Percentiles rank a stretch among this genome's conserved stretches.
Evolutionary conservation across 1,284 basidiomycete species (phyloP).

Genomic region (Cryptococcus sp.): DNA sequence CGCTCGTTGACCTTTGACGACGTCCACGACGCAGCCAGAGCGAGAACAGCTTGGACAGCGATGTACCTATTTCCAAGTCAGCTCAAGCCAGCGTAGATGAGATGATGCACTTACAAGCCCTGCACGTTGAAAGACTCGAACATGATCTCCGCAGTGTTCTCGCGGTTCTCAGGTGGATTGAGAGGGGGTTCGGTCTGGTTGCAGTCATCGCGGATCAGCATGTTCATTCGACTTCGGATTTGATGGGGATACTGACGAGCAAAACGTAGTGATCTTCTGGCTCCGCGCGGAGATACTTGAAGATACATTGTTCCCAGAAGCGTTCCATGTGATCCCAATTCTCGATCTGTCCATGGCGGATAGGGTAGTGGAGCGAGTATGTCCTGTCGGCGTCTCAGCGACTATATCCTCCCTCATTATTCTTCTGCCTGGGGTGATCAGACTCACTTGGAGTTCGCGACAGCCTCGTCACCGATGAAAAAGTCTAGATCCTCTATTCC

Average conservation of each 20-base stretch:
- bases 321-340: constrained; percentile 99
- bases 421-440: neutral
- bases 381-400: constrained; percentile 58
- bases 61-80: constrained; percentile 69
- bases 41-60: constrained; percentile 98
- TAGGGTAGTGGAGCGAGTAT: constrained; percentile 95
- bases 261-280: constrained; percentile 99
- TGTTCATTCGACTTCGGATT: too few species aligned
- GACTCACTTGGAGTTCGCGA: constrained; percentile 79
- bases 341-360: constrained; percentile 96
- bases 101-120: constrained; percentile 40
- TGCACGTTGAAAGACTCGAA: constrained; percentile 99
- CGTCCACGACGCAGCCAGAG: constrained; percentile 96
- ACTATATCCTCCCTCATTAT: neutral
- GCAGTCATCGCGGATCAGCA: constrained; percentile 5
- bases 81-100: neutral
- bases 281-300: constrained; percentile 98
- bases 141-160: constrained; percentile 99
- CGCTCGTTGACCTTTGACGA: constrained; percentile 89
- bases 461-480: constrained; percentile 97
- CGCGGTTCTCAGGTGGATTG: constrained; percentile 97
- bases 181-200: constrained; percentile 93
- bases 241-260: constrained; percentile 64
- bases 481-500: constrained; percentile 99
- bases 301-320: constrained; percentile 99